Evolutionary conservation across 306 rosid species (phyloP).

Genomic region (Dalbergia cultrata): DNA sequence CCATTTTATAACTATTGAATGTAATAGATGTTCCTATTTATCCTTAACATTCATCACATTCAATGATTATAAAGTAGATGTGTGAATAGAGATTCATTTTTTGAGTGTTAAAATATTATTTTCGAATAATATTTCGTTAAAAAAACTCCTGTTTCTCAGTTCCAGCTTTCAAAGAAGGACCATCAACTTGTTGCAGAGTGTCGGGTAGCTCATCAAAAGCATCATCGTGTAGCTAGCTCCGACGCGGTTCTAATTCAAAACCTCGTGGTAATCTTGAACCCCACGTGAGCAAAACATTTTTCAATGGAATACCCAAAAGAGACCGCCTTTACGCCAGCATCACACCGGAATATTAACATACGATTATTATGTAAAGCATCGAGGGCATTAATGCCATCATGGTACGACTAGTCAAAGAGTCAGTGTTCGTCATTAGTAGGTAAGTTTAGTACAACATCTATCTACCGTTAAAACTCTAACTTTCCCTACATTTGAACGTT

Average conservation of each 20-base stretch:
- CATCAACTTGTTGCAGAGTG: constrained; percentile 17
- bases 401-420: constrained; percentile 24
- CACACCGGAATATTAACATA: background rate
- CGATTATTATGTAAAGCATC: too few species aligned
- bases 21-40: too few species aligned
- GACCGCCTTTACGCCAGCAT: background rate
- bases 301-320: constrained; percentile 18
- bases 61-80: too few species aligned
- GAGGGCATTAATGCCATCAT: constrained; percentile 12
- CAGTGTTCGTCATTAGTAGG: background rate
- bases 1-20: too few species aligned
- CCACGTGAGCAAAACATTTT: constrained; percentile 34
- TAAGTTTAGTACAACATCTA: background rate
- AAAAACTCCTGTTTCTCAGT: background rate
- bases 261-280: background rate
- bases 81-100: too few species aligned
- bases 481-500: background rate
- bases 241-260: constrained; percentile 32
- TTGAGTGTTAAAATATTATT: too few species aligned
- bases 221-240: background rate
- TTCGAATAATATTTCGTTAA: too few species aligned
- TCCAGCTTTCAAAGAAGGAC: constrained; percentile 41
- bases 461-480: background rate
- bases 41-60: too few species aligned
- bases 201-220: constrained; percentile 25